Evolutionary conservation across 2,329 filamentous ascomycete genomes (phyloP).

Genomic region (Fonsecaea pedrosoi): DNA sequence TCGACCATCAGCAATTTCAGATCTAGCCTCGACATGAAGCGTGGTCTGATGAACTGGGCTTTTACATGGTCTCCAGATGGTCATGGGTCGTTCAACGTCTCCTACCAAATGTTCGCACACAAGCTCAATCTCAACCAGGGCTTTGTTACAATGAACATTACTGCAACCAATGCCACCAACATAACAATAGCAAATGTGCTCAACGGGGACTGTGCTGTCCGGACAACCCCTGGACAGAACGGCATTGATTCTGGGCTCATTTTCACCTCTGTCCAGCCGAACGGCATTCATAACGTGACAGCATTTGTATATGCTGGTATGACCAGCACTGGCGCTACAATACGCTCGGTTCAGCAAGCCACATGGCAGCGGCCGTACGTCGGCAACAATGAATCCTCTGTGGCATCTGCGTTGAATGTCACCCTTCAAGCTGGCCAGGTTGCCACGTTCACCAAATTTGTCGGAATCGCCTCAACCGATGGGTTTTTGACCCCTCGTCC

Average conservation of each 20-base stretch:
- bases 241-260: constrained; percentile 64
- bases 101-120: constrained; percentile 71
- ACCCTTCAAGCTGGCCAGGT: constrained; percentile 60
- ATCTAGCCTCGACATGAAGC: constrained; percentile 67
- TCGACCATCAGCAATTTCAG: constrained; percentile 66
- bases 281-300: constrained; percentile 67
- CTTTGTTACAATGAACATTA: constrained; percentile 66
- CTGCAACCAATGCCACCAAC: constrained; percentile 59
- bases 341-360: constrained; percentile 49
- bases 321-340: constrained; percentile 50
- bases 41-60: constrained; percentile 68
- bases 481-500: constrained; percentile 66
- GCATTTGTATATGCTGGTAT: constrained; percentile 63
- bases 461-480: constrained; percentile 72
- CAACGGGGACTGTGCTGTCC: constrained; percentile 71
- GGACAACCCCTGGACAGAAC: constrained; percentile 65
- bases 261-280: constrained; percentile 69
- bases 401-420: constrained; percentile 66
- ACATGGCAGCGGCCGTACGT: constrained; percentile 56
- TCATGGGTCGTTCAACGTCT: constrained; percentile 61
- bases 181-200: constrained; percentile 70
- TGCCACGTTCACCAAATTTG: constrained; percentile 68
- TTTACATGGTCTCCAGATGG: constrained; percentile 69
- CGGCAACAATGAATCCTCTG: constrained; percentile 66
- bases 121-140: constrained; percentile 68